Percentiles rank a stretch among this genome's conserved stretches.
Conservation (phyloP, 352 stramenopile genomes). For the Globisporangium cederbergense region DNA sequence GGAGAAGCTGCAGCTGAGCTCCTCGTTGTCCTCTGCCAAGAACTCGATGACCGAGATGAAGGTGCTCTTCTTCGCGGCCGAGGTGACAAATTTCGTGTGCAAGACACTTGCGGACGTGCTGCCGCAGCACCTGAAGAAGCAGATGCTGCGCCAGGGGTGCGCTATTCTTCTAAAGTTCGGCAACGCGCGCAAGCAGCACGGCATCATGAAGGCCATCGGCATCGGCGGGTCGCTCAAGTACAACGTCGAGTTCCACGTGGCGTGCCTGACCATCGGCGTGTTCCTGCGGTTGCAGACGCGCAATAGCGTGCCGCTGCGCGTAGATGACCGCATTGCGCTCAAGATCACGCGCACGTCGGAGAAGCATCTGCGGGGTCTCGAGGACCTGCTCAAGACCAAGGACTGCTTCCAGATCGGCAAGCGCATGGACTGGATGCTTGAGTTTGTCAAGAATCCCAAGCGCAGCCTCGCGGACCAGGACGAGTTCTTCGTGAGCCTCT, state of each 20-base stretch:
- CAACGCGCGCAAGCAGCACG: conserved; percentile 69
- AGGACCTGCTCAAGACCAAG: conserved; percentile 72
- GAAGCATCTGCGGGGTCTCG: conserved; percentile 68
- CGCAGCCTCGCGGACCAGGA: conserved; percentile 82
- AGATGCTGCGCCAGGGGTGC: conserved; percentile 67
- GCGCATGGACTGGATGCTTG: conserved; percentile 70
- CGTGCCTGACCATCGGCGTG: conserved; percentile 62
- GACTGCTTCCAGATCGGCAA: conserved; percentile 74
- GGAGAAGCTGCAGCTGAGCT: conserved; percentile 45
- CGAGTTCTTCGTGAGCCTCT: conserved; percentile 83
- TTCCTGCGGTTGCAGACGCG: conserved; percentile 80
- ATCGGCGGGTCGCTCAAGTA: conserved; percentile 74
- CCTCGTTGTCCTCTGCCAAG: conserved; percentile 7
- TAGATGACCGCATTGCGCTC: conserved; percentile 72
- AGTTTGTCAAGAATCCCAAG: conserved; percentile 56
- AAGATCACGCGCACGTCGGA: conserved; percentile 80
- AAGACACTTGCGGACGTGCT: conserved; percentile 54
- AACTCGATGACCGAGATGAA: conserved; percentile 77
- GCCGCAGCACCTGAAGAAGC: conserved; percentile 65
- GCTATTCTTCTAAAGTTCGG: conserved; percentile 61
- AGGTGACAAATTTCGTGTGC: conserved; percentile 72
- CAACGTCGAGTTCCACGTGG: conserved; percentile 77
- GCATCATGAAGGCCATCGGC: conserved; percentile 84
- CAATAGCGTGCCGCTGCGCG: conserved; percentile 58
- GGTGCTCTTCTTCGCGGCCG: conserved; percentile 72